A percentile compares a stretch with the other conserved stretches of the same genome.
Conservation (phyloP, 23 red algal species). For the Pyropia yezoensis region DNA sequence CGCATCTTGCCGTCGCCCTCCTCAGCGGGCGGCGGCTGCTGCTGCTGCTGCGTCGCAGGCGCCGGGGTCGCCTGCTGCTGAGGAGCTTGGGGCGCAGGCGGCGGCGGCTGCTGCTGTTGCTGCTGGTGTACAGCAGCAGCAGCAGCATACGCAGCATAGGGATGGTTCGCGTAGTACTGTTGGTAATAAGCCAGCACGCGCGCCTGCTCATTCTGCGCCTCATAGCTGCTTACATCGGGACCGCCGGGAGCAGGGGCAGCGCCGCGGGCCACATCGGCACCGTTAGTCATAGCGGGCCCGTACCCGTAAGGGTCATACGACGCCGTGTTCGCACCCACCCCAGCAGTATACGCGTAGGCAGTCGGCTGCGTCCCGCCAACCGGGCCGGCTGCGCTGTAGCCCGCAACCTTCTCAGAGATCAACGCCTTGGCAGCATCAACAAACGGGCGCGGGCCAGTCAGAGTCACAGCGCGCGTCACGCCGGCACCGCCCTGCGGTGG, state of each 20-base stretch:
- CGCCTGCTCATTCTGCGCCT: background rate
- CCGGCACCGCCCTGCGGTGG: background rate
- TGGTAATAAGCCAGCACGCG: background rate
- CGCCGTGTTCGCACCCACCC: background rate
- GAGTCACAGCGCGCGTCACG: constrained; percentile 46
- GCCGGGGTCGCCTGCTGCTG: background rate
- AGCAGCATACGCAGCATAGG: background rate
- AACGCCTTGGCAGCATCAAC: constrained; percentile 71
- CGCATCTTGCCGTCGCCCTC: too few species aligned
- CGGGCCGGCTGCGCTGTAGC: constrained; percentile 1
- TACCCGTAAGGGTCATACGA: background rate
- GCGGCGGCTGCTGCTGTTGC: background rate
- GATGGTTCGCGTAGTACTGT: background rate
- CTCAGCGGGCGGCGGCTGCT: background rate
- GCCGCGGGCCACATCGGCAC: background rate
- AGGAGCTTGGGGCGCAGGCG: background rate
- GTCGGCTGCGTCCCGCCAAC: constrained; percentile 5
- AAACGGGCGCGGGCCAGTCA: constrained; percentile 59
- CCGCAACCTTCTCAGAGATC: constrained; percentile 57
- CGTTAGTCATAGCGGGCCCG: background rate
- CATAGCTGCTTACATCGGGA: background rate
- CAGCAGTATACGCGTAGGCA: background rate
- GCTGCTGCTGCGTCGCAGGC: background rate
- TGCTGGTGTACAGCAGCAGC: background rate
- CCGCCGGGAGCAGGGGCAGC: background rate